Conservation (phyloP, 805 yeast species). For the Myxozyma neglecta region DNA sequence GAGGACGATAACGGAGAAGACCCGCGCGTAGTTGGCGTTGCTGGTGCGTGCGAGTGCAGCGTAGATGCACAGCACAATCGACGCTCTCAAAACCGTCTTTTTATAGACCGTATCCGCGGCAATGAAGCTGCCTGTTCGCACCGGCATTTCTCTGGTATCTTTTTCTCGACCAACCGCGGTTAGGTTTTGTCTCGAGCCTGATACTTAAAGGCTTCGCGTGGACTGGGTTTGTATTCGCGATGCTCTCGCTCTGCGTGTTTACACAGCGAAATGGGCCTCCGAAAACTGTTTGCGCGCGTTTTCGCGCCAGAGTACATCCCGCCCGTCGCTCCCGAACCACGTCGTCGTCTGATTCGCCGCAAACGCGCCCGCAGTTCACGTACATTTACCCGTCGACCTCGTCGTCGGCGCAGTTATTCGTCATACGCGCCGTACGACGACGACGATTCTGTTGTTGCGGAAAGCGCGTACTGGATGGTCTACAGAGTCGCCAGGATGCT, state of each 20-base stretch:
- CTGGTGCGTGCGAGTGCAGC: conserved; percentile 11
- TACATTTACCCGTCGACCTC: background rate
- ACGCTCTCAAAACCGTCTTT: conserved; percentile 2
- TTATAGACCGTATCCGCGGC: background rate
- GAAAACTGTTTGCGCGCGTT: background rate
- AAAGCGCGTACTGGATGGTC: background rate
- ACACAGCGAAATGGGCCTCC: background rate
- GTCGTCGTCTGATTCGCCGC: background rate
- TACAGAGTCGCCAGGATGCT: background rate
- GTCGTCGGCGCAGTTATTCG: background rate
- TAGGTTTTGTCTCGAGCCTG: too few relatives aligned
- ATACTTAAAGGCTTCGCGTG: too few relatives aligned
- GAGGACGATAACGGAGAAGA: conserved; percentile 19
- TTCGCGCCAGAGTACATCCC: conserved; percentile 19
- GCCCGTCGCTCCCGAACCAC: conserved; percentile 12
- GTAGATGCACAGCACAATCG: conserved; percentile 14
- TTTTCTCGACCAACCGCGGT: background rate
- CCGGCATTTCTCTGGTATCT: background rate
- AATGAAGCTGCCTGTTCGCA: background rate
- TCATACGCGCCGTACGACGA: background rate
- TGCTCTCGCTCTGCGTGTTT: too few relatives aligned
- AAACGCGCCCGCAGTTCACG: background rate
- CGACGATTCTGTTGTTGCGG: background rate
- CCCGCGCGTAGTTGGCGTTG: conserved; percentile 7
- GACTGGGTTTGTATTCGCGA: too few relatives aligned